Base-by-base conservation (phyloP, 2,329 filamentous ascomycete genomes). In the Xylariaceae sp. region DNA sequence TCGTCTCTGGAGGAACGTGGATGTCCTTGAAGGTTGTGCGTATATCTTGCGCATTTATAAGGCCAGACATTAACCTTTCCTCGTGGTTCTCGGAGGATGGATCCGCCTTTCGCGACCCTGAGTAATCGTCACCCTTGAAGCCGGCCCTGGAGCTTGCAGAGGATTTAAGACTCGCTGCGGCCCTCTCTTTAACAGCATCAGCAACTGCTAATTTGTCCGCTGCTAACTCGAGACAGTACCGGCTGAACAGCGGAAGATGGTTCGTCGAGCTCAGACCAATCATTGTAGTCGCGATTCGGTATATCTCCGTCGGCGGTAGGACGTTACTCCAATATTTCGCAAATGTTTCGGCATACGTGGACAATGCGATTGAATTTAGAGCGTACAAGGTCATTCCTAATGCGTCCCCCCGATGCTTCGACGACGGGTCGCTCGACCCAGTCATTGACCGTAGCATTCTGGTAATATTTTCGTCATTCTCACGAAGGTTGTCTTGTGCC, bases 11-110 rank as follows among this genome's bases (percentile, higher is more conserved):
- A 0, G 91, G 85, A 1, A 87, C 90, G 63, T 95, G 89, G 18
- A 99, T 87, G 67, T 96, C 88, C 21, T 82, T 78, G 67, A 97
- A 99, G 0, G 89, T 95, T 0, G 89, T 95, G 57, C 85, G 85
- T 60, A 99, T 89, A 63, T 88, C 88, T 44, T 85, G 78, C 6
- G 89, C 83, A 65, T 96, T 84, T 34, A 96, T 84, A 2, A 97
- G 86, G 9, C 92, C 91, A 3, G 83, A 80, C 43, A 96, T 75
- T 7, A 99, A 78, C 62, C 86, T 87, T 69, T 89, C 89, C 70
- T 97, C 94, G 60, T 96, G 85, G 48, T 85, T 78, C 53, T 87
- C 91, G 62, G 81, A 84, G 40, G 53, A 45, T 48, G 63, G 36
- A 50, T 77, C 77, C 57, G 70, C 50, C 65, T 70, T 59, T 65